Evolutionary conservation across 192 early-diverging fungal genomes (phyloP).

Genomic region (Linnemannia zychae): DNA sequence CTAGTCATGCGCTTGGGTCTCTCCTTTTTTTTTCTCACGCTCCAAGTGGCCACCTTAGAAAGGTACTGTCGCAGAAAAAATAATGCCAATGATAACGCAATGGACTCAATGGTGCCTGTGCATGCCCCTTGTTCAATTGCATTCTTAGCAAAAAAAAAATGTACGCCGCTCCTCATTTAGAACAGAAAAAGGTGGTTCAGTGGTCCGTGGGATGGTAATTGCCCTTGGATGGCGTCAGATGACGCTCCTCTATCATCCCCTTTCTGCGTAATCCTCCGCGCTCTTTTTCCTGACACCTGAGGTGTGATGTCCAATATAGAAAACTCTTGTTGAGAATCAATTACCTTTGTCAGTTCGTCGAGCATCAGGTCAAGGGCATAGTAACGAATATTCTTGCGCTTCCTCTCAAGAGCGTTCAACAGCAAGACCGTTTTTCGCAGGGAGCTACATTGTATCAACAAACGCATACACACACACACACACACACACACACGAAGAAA

Average conservation of each 20-base stretch:
- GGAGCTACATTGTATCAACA: constrained; percentile 60
- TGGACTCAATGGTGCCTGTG: neutral
- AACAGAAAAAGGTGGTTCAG: neutral
- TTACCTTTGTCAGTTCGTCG: constrained; percentile 72
- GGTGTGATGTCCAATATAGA: neutral
- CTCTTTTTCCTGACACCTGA: neutral
- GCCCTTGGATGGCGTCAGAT: constrained; percentile 1
- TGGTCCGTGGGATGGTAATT: neutral
- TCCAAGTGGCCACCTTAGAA: neutral
- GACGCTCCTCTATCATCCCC: neutral
- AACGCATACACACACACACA: neutral
- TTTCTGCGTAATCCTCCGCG: neutral
- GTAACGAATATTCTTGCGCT: constrained; percentile 77
- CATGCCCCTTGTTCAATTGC: neutral
- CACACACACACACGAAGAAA: neutral
- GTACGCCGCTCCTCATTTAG: neutral
- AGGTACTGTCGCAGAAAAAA: constrained; percentile 8
- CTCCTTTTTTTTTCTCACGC: neutral
- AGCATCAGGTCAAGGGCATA: constrained; percentile 93
- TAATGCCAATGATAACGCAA: neutral
- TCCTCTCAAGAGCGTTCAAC: constrained; percentile 78
- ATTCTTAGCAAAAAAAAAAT: neutral
- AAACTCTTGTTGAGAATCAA: no score
- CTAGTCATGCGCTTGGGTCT: neutral
- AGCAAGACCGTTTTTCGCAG: constrained; percentile 91